A percentile compares a stretch with the other conserved stretches of the same genome.
Evolutionary conservation across 106 monocot species (phyloP).

Genomic region (Phalaenopsis aphrodite): DNA sequence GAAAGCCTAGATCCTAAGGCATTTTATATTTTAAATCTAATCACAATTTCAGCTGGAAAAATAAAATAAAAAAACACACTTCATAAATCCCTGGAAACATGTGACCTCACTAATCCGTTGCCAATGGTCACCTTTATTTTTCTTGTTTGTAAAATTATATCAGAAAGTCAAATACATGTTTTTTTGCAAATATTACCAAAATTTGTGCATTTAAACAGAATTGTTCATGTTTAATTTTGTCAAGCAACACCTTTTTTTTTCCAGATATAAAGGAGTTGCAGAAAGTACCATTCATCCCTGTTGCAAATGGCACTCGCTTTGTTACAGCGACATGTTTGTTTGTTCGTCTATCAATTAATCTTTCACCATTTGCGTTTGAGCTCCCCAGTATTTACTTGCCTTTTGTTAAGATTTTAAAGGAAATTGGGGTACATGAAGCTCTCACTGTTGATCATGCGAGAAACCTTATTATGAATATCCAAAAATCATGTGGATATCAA

Average conservation of each 20-base stretch:
- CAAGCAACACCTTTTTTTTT: conserved; percentile 8
- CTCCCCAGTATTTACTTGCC: conserved; percentile 75
- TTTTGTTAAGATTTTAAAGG: conserved; percentile 81
- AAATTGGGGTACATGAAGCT: conserved; percentile 76
- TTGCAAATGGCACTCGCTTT: conserved; percentile 97
- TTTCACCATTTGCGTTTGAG: conserved; percentile 97
- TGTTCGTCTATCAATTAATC: conserved; percentile 69
- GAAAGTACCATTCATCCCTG: conserved; percentile 82
- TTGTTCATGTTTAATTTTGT: conserved; percentile 1
- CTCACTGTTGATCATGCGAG: conserved; percentile 64
- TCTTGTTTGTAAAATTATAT: not conserved
- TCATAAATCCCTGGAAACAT: not conserved
- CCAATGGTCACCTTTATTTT: not conserved
- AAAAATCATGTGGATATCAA: conserved; percentile 85
- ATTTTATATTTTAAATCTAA: too few relatives aligned
- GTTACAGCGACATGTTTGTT: conserved; percentile 69
- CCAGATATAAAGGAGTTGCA: conserved; percentile 69
- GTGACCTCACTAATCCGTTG: not conserved
- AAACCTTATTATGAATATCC: conserved; percentile 66
- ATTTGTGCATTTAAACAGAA: not conserved
- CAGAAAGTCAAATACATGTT: not conserved
- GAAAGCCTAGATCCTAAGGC: too few relatives aligned
- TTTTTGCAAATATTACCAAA: not conserved
- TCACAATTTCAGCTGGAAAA: not conserved
- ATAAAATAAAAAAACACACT: not conserved